These are phyloP conservation scores for Chenopodium quinoa DNA, from an alignment of 148 eudicot genomes.

Conservation along the genomic window DNA sequence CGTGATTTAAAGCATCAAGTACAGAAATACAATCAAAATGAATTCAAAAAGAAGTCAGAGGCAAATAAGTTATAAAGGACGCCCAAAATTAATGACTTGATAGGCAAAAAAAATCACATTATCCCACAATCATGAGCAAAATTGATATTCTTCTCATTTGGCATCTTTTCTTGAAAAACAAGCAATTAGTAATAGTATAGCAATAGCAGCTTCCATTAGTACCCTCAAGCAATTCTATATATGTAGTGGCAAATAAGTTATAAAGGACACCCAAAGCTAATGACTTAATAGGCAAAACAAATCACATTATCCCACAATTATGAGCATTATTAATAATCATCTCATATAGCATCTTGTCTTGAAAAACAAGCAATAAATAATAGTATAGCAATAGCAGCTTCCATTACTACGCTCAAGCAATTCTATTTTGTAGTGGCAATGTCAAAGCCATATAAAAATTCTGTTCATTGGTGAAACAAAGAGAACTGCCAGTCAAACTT, in stretches of 20 bases:
- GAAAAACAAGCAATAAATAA: not conserved
- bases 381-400: not conserved
- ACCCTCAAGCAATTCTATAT: not conserved
- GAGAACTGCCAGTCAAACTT: not conserved
- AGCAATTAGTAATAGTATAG: not conserved
- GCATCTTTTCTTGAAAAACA: not conserved
- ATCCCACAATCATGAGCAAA: not conserved
- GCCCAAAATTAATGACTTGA: not conserved
- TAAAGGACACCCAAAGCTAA: not conserved
- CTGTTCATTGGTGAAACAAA: not conserved
- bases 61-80: slow-evolving; percentile 1
- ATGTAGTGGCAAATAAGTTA: not conserved
- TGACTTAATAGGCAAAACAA: not conserved
- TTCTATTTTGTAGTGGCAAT: not conserved
- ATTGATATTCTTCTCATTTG: not conserved
- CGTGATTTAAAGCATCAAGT: not conserved
- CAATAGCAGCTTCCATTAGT: not conserved
- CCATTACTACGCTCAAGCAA: not conserved
- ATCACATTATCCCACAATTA: not conserved
- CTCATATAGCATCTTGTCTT: not conserved
- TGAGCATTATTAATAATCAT: not conserved
- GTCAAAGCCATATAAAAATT: not conserved
- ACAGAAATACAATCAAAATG: not conserved
- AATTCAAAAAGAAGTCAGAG: slow-evolving; percentile 9
- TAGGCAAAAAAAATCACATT: not conserved